These are phyloP conservation scores for Croton laevigatus DNA, from an alignment of 441 rosid genomes.

Conservation along the genomic window DNA sequence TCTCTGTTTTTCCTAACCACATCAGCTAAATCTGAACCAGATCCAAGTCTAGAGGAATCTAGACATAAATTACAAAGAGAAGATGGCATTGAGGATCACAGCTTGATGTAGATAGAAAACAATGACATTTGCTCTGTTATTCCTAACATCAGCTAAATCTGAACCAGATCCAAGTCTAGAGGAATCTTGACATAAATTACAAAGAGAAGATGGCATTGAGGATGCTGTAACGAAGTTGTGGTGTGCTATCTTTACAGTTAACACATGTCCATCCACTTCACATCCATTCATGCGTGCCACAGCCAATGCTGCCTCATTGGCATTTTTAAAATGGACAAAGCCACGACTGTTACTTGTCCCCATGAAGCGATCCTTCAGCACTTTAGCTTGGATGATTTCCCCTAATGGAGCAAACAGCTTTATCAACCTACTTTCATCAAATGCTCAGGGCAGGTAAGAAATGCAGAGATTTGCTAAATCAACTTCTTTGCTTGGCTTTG, in stretches of 20 bases:
- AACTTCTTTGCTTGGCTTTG: background rate
- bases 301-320: slow-evolving; percentile 1
- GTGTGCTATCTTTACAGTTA: slow-evolving; percentile 4
- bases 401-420: slow-evolving; percentile 14
- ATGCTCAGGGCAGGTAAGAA: background rate
- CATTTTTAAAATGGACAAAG: slow-evolving; percentile 7
- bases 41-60: background rate
- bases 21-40: background rate
- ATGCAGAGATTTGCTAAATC: slow-evolving; percentile 5
- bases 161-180: background rate
- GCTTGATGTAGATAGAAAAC: background rate
- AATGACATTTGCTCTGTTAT: background rate
- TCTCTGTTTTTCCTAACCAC: background rate
- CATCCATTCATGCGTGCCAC: background rate
- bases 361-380: background rate
- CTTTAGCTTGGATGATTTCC: background rate
- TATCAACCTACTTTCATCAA: slow-evolving; percentile 5
- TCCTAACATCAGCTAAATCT: background rate
- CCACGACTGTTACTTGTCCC: background rate
- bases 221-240: background rate
- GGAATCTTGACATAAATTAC: background rate
- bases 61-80: no score
- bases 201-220: background rate
- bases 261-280: slow-evolving; percentile 8
- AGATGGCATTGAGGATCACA: no score